Base-by-base conservation (phyloP, 108 stramenopile species). In the Conticribra guillardii region DNA sequence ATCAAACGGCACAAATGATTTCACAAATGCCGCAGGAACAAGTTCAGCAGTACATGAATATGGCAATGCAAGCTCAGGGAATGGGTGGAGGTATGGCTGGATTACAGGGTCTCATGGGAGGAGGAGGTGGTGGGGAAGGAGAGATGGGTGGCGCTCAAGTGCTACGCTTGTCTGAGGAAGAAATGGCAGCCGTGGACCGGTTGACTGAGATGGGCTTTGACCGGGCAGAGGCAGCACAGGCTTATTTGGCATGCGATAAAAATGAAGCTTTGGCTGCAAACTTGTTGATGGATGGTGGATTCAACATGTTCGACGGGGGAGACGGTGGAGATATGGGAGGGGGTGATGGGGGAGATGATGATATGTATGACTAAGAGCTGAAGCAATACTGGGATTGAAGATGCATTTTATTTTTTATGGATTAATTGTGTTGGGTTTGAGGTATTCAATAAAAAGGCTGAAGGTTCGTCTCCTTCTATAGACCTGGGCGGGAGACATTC, bases 211-310 rank as follows among this genome's bases (percentile, higher is more conserved):
- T 99, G 86, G 99, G 99, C 30, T 99, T 99, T 75, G 91, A 97
- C 66, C 76, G 90, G 64, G 58, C 90, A 19, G 93, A 96, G 61
- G 97, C 93, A 0, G 93, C 92, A 7, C 96, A 98, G 85, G 99
- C 99, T 8, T 99, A 96, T 83, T 79, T 99, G 67, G 97, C 97
- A 5, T 99, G 99, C 69, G 99, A 99, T 82, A 99, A 98, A 90
- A 97, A 99, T 80, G 96, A 98, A 73, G 96, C 90, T 15, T 81
- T 98, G 73, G 99, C 99, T 1, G 99, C 99, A 14, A 98, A 99
- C 65, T 83, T 97, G 48, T 78, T 99, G 64, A 96, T 99, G 90
- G 94, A 96, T 66, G 85, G 81, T 23, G 84, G 80, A 19, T 83
- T 82, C 65, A 82, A 74, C 37, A 84, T 66, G 24, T 71, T 67